Base-by-base conservation (phyloP, 2,329 filamentous ascomycete species). In the Alternaria atra region DNA sequence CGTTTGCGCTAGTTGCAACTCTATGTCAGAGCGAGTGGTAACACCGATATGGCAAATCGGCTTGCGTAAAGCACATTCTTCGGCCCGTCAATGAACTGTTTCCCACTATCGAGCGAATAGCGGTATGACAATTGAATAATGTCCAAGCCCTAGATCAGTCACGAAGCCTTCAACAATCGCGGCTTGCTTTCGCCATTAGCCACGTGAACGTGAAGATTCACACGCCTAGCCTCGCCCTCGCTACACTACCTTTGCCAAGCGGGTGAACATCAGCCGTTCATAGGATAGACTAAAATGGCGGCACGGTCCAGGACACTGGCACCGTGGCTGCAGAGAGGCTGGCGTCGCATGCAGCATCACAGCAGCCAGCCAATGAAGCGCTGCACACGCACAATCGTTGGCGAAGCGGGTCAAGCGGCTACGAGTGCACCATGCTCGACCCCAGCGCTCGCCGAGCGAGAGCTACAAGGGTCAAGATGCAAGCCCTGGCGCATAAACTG, bases 401-500 rank as follows among this genome's bases (percentile, higher is more conserved):
- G 53, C 47, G 34, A 50, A 34, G 61, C 64, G 66, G 61, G 60
- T 52, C 68, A 69, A 70, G 71, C 70, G 70, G 66, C 68, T 72
- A 68, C 65, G 66, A 60, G 61, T 30, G 30, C 32, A 43, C 52
- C 60, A 59, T 51, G 34, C 34, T 44, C 30, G 27, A 40, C 59
- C 64, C 64, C 63, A 58, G 60, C 57, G 35, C 20, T 20, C 47
- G 43, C 55, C 50, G 43, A 29, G 61, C 64, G 48, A 48, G 15
- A 60, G 46, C 42, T 40, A 32, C 30, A 23, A 40, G 48, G 20
- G 23, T 34, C 44, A 23, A 51, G 44, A 46, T 44, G 55, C 53
- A 54, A 55, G 47, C 47, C 66, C 63, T 61, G 61, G 71, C 70
- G 76, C 76, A 78, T 78, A 71, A 77, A 69, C 66, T 59, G 60